A percentile compares a stretch with the other conserved stretches of the same genome.
Conservation (phyloP, 768 basidiomycete genomes). For the Leucosporidium scottii region DNA sequence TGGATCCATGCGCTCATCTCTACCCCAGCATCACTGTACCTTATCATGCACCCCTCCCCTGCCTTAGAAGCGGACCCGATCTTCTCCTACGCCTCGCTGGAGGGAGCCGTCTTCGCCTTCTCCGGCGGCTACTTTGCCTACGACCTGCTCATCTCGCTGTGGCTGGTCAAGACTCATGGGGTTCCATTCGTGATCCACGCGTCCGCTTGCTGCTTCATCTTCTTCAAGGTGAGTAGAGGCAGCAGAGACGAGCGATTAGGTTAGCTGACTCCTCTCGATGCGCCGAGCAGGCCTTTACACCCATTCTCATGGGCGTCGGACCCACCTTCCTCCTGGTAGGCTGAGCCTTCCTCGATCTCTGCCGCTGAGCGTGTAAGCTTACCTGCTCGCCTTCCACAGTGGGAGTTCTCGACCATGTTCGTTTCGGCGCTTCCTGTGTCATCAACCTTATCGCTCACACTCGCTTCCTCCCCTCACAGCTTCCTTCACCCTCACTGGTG, state of each 20-base stretch:
- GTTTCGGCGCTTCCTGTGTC: not conserved
- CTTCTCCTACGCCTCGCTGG: conserved; percentile 1
- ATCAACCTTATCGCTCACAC: no score
- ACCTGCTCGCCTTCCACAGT: conserved; percentile 7
- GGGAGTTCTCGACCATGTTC: conserved; percentile 32
- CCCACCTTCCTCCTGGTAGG: conserved; percentile 27
- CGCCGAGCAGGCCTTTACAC: conserved; percentile 8
- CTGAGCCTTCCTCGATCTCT: not conserved
- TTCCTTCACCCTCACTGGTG: conserved; percentile 35
- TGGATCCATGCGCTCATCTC: conserved; percentile 5
- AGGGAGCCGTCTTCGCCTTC: not conserved
- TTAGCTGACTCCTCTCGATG: conserved; percentile 5
- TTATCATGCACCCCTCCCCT: conserved; percentile 2
- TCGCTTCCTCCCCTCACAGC: not conserved
- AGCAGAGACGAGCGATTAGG: not conserved
- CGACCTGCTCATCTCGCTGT: conserved; percentile 3
- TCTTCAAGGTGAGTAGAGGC: conserved; percentile 1
- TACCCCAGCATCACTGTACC: not conserved
- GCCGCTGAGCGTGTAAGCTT: no score
- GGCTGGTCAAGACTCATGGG: conserved; percentile 2
- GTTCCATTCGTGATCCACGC: conserved; percentile 3
- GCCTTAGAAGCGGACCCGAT: not conserved
- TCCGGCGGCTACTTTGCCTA: conserved; percentile 6
- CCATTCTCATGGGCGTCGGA: conserved; percentile 25
- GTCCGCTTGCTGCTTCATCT: conserved; percentile 8